Base-by-base conservation (phyloP, 208 protist species). In the Trypanosoma mega region DNA sequence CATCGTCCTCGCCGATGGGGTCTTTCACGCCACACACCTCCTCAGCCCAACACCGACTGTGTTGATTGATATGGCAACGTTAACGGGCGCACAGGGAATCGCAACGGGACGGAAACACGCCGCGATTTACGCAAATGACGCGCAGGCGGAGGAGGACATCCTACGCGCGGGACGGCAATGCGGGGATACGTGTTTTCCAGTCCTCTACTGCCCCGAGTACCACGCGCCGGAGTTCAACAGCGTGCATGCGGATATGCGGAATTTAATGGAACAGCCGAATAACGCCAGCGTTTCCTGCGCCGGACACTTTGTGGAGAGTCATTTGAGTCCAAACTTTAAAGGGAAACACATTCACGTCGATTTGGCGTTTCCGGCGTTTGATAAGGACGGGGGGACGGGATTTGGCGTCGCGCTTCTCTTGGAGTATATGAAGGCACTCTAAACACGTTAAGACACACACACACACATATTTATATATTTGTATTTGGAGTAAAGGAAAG, bases 41-140 rank as follows among this genome's bases (percentile, higher is more conserved):
- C 72, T 87, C 36, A 50, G 78, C 49, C 85, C 93, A n/a, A 69
- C 75, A 23, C 88, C 92, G 9, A 72, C 86, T 57, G 55, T 82
- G 51, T 9, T 97, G 37, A 72, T 97, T 44, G 79, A 94, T 66
- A 92, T 96, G 77, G 92, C 92, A 12, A 97, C 92, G 16, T 75
- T 97, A 43, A 97, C 92, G 16, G 92, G 92, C 46, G 87, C 90
- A n/a, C 90, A 96, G 68, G 80, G 81, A 29, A 75, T 93, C 44
- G 80, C 90, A 14, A 94, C 87, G 3, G 90, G 90, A 30, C 65
- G 68, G 58, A 69, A 74, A 47, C 83, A 92, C 60, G 87, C 85
- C n/a, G 87, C 77, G 21, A 62, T 96, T 12, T 92, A 79, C 68
- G 71, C 71, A 33, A 93, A 87, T 76, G 66, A 86, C 26, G 74